Percentiles rank a stretch among this genome's conserved stretches.
phyloP scores from a whole-genome alignment of 192 early-diverging fungal species.

The Coemansia sp. region DNA sequence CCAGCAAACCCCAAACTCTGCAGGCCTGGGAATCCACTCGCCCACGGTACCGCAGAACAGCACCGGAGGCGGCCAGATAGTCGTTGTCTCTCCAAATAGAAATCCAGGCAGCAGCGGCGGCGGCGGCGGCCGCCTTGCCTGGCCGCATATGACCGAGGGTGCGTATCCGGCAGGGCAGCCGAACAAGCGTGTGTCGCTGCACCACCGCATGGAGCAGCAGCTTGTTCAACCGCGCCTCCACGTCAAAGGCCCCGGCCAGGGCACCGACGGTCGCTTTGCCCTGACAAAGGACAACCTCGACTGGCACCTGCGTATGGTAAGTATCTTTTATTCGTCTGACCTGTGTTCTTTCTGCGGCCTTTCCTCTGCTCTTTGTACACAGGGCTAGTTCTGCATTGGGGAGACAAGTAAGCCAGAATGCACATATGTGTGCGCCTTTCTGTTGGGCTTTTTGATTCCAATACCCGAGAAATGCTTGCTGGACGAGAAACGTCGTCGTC shows the following conservation, averaged over 20 bases:
- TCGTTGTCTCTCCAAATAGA: background rate
- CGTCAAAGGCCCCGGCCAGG: conserved; percentile 33
- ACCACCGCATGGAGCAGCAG: conserved; percentile 40
- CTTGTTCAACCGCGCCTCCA: conserved; percentile 44
- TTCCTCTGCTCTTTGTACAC: background rate
- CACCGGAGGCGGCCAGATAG: background rate
- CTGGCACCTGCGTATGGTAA: conserved; percentile 54
- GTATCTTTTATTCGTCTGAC: conserved; percentile 1
- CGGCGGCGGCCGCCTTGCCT: conserved; percentile 5
- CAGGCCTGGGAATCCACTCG: conserved; percentile 6
- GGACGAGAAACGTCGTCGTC: background rate
- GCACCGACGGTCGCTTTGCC: conserved; percentile 34
- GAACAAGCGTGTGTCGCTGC: conserved; percentile 34
- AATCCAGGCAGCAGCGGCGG: background rate
- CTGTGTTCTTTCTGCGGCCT: background rate
- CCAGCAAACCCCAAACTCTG: conserved; percentile 1
- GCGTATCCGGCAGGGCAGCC: conserved; percentile 12
- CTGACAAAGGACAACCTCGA: conserved; percentile 47
- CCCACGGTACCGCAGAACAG: background rate
- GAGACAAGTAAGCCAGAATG: too few relatives aligned
- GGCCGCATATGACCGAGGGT: conserved; percentile 3
- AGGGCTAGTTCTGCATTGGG: background rate
- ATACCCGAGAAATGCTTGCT: background rate
- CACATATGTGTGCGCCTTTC: too few relatives aligned
- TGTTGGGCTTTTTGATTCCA: background rate